Percentiles rank a stretch among this genome's conserved stretches.
These are phyloP conservation scores for button mushroom (Agaricus bisporus) DNA, from an alignment of 768 basidiomycete genomes.

Conservation along the genomic window DNA sequence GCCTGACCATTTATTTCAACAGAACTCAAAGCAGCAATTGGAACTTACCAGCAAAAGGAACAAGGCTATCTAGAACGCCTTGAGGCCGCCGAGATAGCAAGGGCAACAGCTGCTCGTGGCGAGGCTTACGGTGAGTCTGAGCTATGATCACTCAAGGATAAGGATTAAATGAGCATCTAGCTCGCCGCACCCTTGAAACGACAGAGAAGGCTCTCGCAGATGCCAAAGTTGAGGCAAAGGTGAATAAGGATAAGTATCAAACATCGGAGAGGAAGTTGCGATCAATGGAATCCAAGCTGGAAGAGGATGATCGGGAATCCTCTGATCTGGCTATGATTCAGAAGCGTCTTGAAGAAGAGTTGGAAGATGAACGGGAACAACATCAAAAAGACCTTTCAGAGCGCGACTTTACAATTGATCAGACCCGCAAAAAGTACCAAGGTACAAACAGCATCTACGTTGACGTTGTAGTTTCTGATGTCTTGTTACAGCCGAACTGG, in stretches of 20 bases:
- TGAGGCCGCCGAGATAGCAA: conserved; percentile 63
- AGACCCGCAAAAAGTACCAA: conserved; percentile 85
- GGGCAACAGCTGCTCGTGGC: conserved; percentile 56
- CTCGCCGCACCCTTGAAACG: conserved; percentile 55
- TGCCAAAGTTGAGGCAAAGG: conserved; percentile 44
- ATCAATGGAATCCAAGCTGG: conserved; percentile 58
- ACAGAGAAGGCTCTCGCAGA: conserved; percentile 53
- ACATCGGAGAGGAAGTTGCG: conserved; percentile 45
- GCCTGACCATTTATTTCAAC: conserved; percentile 2
- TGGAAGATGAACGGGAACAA: conserved; percentile 74
- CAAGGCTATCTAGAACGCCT: conserved; percentile 51
- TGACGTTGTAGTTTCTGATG: background rate
- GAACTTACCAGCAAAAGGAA: conserved; percentile 61
- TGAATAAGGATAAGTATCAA: conserved; percentile 41
- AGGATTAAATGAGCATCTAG: conserved; percentile 27
- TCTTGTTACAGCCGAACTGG: conserved; percentile 53
- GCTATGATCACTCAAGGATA: background rate
- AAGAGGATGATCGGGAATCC: conserved; percentile 62
- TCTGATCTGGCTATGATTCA: conserved; percentile 60
- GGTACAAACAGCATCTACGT: conserved; percentile 30
- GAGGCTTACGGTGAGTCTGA: conserved; percentile 50
- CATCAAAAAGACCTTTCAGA: conserved; percentile 78
- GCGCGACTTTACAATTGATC: conserved; percentile 70
- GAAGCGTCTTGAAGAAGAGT: conserved; percentile 64
- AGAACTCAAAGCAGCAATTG: conserved; percentile 62